These are phyloP conservation scores for Puccinia triticina DNA, from an alignment of 1,284 basidiomycete species.

Conservation along the genomic window DNA sequence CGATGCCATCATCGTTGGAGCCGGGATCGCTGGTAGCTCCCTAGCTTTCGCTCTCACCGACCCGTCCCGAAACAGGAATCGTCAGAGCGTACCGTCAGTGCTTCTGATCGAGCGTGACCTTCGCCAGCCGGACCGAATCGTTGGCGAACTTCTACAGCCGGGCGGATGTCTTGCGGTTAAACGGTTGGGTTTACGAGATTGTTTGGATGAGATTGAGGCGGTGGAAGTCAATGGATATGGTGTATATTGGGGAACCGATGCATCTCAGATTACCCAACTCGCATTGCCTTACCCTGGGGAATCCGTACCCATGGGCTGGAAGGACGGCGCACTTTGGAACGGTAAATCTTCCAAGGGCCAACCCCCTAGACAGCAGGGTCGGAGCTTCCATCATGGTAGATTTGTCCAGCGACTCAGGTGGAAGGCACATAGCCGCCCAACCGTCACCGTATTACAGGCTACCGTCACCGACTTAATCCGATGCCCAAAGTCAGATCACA, in stretches of 20 bases:
- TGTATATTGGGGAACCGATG: slow-evolving; percentile 66
- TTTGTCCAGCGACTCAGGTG: slow-evolving; percentile 78
- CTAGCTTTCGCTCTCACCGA: slow-evolving; percentile 39
- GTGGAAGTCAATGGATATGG: slow-evolving; percentile 85
- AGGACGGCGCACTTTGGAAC: slow-evolving; percentile 44
- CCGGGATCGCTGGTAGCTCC: slow-evolving; percentile 74
- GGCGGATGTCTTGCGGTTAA: slow-evolving; percentile 80
- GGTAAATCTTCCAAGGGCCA: slow-evolving; percentile 52
- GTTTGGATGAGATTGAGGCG: slow-evolving; percentile 83
- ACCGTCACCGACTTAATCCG: slow-evolving; percentile 73
- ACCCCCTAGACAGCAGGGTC: slow-evolving; percentile 64
- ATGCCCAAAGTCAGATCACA: slow-evolving; percentile 65
- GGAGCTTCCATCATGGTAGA: slow-evolving; percentile 92
- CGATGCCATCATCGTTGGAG: slow-evolving; percentile 76
- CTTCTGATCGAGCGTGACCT: slow-evolving; percentile 68
- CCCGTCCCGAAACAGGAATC: slow-evolving; percentile 42
- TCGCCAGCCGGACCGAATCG: slow-evolving; percentile 90
- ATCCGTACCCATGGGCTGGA: slow-evolving; percentile 23
- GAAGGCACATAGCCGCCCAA: slow-evolving; percentile 63
- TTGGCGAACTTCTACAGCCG: slow-evolving; percentile 94
- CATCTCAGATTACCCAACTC: slow-evolving; percentile 16
- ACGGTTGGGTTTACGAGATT: slow-evolving; percentile 72
- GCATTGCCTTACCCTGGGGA: slow-evolving; percentile 40
- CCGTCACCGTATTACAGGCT: slow-evolving; percentile 76
- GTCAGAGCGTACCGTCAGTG: slow-evolving; percentile 69